Base-by-base conservation (phyloP, 1,139 yeast genomes). In the Kodamaea ohmeri region DNA sequence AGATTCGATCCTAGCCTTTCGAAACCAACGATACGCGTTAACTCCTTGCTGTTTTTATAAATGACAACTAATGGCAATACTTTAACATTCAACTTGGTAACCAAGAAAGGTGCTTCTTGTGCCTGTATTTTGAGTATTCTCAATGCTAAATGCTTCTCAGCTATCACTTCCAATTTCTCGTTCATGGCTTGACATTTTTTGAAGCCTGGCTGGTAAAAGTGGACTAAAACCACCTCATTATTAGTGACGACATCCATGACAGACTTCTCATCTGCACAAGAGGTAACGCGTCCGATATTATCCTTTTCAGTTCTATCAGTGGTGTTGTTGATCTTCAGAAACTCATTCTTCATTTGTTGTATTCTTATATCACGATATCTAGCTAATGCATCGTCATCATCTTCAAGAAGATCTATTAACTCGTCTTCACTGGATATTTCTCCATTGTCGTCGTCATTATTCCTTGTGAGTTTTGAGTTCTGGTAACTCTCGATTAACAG, bases 11-110 rank as follows among this genome's bases (percentile, higher is more conserved):
- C 78, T 34, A 85, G 61, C 30, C 73, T 72, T 37, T 80, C 82
- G 50, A 86, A 82, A 6, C 95, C 95, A 4, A 83, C 71, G 6
- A 84, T 55, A 43, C 87, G 60, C 20, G 73, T 68, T 3, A 65
- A 53, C 51, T 84, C 90, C 34, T 67, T 60, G 1, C 90, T 90
- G 21, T 71, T 63, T 24, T 61, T 62, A 52, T 81, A 86, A n/a
- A 79, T 68, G 1, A 83, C 61, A 4, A 85, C 80, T 50, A 81
- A 82, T 0, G 96, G 96, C 7, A 87, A 65, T 5, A 83, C 80
- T 51, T 82, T 77, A 35, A 87, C 67, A 2, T 67, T 63, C 34
- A 87, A 67, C 50, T 77, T 80, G 2, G 77, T 61, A 3, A 80
- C 87, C 36, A 87, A 61, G 52, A 87, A 87, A 2, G 95, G 89